Evolutionary conservation across 2,329 filamentous ascomycete species (phyloP).

Genomic region (Fusarium sp.): DNA sequence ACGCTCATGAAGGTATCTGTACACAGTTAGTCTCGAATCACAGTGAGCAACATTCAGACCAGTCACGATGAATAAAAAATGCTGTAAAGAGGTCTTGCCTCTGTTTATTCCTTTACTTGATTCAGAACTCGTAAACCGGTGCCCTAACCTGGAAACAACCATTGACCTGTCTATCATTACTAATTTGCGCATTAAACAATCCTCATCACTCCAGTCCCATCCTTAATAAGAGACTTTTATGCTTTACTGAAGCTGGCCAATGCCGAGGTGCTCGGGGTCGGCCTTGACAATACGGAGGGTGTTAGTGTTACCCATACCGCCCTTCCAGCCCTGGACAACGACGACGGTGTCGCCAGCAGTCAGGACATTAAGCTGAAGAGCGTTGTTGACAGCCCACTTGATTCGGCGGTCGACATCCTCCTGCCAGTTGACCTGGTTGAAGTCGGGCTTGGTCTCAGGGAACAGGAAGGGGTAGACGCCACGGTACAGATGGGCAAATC

Average conservation of each 20-base stretch:
- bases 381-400: constrained; percentile 94
- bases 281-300: constrained; percentile 77
- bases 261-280: constrained; percentile 70
- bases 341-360: constrained; percentile 81
- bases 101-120: constrained; percentile 44
- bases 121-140: constrained; percentile 47
- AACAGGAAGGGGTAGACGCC: constrained; percentile 99
- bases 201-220: constrained; percentile 27
- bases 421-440: constrained; percentile 94
- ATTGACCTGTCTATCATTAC: constrained; percentile 52
- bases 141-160: constrained; percentile 49
- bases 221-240: constrained; percentile 27
- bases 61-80: not conserved
- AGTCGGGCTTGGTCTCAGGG: constrained; percentile 94
- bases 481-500: constrained; percentile 96
- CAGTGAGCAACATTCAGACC: not conserved
- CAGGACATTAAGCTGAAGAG: constrained; percentile 85
- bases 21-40: not conserved
- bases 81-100: constrained; percentile 29
- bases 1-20: no score
- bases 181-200: constrained; percentile 49
- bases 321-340: constrained; percentile 92
- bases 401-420: constrained; percentile 98
- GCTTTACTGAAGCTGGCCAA: constrained; percentile 60
- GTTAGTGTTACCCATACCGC: constrained; percentile 93